A percentile compares a stretch with the other conserved stretches of the same genome.
Conservation (phyloP, 139 green algal genomes). For the Tetradesmus obliquus region DNA sequence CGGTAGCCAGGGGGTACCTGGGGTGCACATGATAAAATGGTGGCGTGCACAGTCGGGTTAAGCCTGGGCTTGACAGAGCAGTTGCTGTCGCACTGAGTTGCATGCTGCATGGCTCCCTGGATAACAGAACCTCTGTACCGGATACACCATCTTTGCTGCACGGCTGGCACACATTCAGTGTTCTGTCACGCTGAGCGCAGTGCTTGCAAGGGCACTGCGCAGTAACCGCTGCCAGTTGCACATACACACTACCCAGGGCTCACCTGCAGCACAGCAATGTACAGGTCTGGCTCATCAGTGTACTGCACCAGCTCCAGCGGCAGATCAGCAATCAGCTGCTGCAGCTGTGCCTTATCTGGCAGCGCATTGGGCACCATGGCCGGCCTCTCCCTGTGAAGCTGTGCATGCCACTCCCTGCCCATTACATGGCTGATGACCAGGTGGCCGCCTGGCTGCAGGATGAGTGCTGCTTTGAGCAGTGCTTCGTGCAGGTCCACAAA, state of each 20-base stretch:
- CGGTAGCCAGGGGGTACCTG: slow-evolving; percentile 59
- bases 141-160: too few species aligned
- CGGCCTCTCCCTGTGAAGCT: slow-evolving; percentile 41
- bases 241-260: not conserved
- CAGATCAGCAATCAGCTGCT: slow-evolving; percentile 60
- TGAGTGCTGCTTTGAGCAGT: slow-evolving; percentile 59
- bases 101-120: too few species aligned
- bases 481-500: slow-evolving; percentile 60
- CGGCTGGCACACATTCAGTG: not conserved
- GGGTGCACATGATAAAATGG: not conserved
- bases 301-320: slow-evolving; percentile 58
- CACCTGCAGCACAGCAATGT: slow-evolving; percentile 64
- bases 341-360: slow-evolving; percentile 53
- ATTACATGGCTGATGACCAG: slow-evolving; percentile 78
- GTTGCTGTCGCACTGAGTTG: too few species aligned
- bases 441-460: slow-evolving; percentile 68
- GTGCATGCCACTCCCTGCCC: slow-evolving; percentile 64
- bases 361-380: slow-evolving; percentile 62
- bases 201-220: not conserved
- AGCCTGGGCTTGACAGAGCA: too few species aligned
- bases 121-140: too few species aligned
- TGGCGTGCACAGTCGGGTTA: too few species aligned
- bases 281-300: slow-evolving; percentile 66
- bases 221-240: not conserved
- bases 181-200: not conserved